Conservation (phyloP, 164 flowering plant genomes). For the Liquidambar formosana region DNA sequence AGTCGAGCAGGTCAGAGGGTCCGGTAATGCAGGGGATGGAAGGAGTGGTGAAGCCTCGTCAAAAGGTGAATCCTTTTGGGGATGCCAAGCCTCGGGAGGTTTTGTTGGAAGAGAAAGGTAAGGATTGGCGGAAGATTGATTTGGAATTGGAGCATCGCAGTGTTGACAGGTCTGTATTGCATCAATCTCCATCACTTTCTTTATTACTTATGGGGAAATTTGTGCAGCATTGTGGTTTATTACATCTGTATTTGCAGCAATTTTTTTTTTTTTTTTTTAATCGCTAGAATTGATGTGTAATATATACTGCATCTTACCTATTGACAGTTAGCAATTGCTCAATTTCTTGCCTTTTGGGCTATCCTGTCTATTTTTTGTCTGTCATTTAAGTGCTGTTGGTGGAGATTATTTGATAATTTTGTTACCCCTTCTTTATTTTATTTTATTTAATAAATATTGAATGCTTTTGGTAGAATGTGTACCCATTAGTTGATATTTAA, state of each 20-base stretch:
- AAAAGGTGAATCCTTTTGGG: slow-evolving; percentile 92
- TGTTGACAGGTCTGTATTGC: slow-evolving; percentile 57
- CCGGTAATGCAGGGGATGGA: slow-evolving; percentile 33
- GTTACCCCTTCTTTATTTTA: too few relatives aligned
- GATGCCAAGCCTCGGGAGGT: slow-evolving; percentile 92
- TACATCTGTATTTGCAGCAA: background rate
- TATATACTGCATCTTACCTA: background rate
- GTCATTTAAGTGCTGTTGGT: too few relatives aligned
- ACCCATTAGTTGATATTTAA: too few relatives aligned
- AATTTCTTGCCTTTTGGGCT: background rate
- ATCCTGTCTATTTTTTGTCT: too few relatives aligned
- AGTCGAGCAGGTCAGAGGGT: slow-evolving; percentile 63
- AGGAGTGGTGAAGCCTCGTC: slow-evolving; percentile 46
- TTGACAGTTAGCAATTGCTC: background rate
- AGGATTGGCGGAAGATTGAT: slow-evolving; percentile 94
- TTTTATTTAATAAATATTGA: too few relatives aligned
- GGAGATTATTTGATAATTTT: too few relatives aligned
- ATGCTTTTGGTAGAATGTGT: too few relatives aligned
- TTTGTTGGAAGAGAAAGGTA: slow-evolving; percentile 68
- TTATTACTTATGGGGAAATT: background rate
- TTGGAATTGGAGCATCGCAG: slow-evolving; percentile 76
- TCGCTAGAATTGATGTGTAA: too few relatives aligned
- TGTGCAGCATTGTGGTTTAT: slow-evolving; percentile 1
- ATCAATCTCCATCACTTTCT: background rate
- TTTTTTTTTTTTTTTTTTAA: background rate